These are phyloP conservation scores for slime mould (Dictyostelium discoideum) DNA, from an alignment of 78 protist species.

Conservation along the genomic window dicty_2.7 NC_007089.4:472501-473000, in stretches of 20 bases:
- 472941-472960: neutral
- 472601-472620: neutral
- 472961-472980: slow-evolving; percentile 10
- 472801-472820: neutral
- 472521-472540: neutral
- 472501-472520: no score
- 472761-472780: slow-evolving; percentile 1
- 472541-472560: neutral
- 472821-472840: neutral
- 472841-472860: neutral
- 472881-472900: neutral
- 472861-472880: neutral
- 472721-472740: neutral
- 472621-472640: slow-evolving; percentile 19
- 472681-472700: neutral
- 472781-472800: neutral
- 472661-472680: slow-evolving; percentile 36
- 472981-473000: slow-evolving; percentile 18
- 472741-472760: slow-evolving; percentile 21
- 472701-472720: slow-evolving; percentile 3
- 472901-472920: neutral
- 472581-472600: neutral
- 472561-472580: neutral
- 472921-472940: neutral
- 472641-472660: slow-evolving; percentile 18